Base-by-base conservation (phyloP, 1,284 basidiomycete genomes). In the Leccinum subrobustum region DNA sequence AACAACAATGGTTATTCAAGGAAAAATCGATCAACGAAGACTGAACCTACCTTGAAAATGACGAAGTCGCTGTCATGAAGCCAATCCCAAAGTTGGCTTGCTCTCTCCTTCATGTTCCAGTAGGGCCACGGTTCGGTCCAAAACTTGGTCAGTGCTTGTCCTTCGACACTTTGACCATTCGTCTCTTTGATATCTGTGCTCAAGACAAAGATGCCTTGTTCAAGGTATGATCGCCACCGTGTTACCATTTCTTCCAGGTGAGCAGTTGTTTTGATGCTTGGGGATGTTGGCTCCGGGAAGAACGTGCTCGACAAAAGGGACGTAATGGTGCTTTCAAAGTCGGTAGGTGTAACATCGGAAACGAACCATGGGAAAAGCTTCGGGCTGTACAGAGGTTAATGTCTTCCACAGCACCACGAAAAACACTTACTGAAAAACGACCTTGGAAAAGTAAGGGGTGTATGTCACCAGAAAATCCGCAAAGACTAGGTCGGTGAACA, bases 311-410 rank as follows among this genome's bases (percentile, higher is more conserved):
- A 89, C 63, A 83, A 76, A 1, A 90, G 77, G 3, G 77, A 78
- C 1, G 68, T 62, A 52, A 89, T 79, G 1, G 83, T 81, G 44
- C 77, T 79, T 63, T 74, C 71, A 72, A 93, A 95, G 74, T 95
- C 93, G 25, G 79, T 77, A 2, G 93, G 93, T 1, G 91, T 88
- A 20, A 95, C 93, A 72, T 95, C 93, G 12, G 91, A 94, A 55
- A 96, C 95, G 71, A 96, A 98, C 95, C 93, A 95, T 0, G 94
- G 93, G 57, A 96, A 90, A 8, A 91, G 78, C 74, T 96, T 96
- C 0, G 93, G 91, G 74, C 92, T 94, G 57, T 0, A 55, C 23
- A 58, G 58, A 63, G 7, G 52, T 74, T 14, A 72, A 54, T 14
- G 11, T 14, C 57, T 56, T 54, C 39, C 11, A 55, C 20, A 44